Percentiles rank a stretch among this genome's conserved stretches.
Conservation (phyloP, 805 yeast genomes). For the Candida ascalaphidarum region DNA sequence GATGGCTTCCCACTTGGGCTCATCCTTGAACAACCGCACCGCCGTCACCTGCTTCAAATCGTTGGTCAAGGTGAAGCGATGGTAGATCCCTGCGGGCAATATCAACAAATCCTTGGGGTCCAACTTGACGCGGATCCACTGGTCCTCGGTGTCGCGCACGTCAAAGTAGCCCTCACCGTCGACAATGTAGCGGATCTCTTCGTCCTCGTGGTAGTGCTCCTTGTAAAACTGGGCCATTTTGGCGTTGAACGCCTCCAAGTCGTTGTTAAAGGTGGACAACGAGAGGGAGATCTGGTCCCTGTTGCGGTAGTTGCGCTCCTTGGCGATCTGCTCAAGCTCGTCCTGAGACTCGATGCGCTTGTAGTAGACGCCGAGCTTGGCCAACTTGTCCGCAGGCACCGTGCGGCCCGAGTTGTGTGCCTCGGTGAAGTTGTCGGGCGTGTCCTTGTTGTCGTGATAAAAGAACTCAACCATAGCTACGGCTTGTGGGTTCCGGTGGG, state of each 20-base stretch:
- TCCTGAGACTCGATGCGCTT: slow-evolving; percentile 39
- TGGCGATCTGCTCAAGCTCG: slow-evolving; percentile 60
- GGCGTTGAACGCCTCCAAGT: slow-evolving; percentile 41
- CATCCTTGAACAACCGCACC: slow-evolving; percentile 79
- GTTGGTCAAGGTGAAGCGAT: slow-evolving; percentile 74
- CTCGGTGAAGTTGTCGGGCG: slow-evolving; percentile 49
- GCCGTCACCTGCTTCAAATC: slow-evolving; percentile 59
- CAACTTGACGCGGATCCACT: slow-evolving; percentile 74
- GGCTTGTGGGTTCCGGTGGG: too few species aligned
- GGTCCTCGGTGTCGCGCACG: slow-evolving; percentile 52
- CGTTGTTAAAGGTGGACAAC: slow-evolving; percentile 53
- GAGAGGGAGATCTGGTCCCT: slow-evolving; percentile 64
- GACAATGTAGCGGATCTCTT: slow-evolving; percentile 83
- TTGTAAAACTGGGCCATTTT: slow-evolving; percentile 65
- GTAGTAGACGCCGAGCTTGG: slow-evolving; percentile 62
- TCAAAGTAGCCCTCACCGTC: slow-evolving; percentile 94
- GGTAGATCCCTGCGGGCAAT: slow-evolving; percentile 90
- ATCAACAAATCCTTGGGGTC: slow-evolving; percentile 58
- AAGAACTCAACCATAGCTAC: slow-evolving; percentile 38
- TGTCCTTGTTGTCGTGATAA: slow-evolving; percentile 55
- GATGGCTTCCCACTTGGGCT: slow-evolving; percentile 93
- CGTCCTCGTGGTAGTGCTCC: slow-evolving; percentile 95
- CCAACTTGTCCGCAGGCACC: slow-evolving; percentile 44
- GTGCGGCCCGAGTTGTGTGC: slow-evolving; percentile 64
- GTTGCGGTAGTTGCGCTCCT: slow-evolving; percentile 66